Base-by-base conservation (phyloP, 257 asterid genomes). In the Verbena officinalis region DNA sequence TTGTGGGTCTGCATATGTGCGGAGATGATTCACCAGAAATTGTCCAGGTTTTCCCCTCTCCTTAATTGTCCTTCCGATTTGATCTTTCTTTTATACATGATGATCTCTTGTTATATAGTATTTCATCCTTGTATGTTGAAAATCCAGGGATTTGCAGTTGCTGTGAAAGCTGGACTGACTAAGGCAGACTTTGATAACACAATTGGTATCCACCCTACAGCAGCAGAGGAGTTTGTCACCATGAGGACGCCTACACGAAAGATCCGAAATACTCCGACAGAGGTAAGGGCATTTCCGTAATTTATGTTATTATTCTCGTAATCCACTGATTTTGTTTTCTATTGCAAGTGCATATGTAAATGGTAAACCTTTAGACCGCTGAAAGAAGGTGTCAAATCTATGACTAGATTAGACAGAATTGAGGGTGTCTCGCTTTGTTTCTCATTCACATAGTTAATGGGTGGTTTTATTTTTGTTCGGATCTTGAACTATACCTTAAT, bases 141-240 rank as follows among this genome's bases (percentile, higher is more conserved):
- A 62, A 59, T 69, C 43, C 83, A 93, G 99, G 99, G 97, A 61
- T 90, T 93, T 67, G 95, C 99, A 15, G 78, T 93, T 16, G 99
- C 99, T 23, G 78, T 93, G 64, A 93, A 90, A 86, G 96, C 97
- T 62, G 96, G 99, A 71, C 71, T 93, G 59, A 90, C 96, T 23
- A 93, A 93, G 77, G 86, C 95, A 43, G 95, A 90, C 76, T 90
- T 93, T 66, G 99, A 93, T 90, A 72, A 90, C 62, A 90, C 97
- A 0, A 84, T 93, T 48, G 99, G 97, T 43, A 70, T 93, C 69
- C 99, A 93, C 71, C 99, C 99, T 24, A 93, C 99, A 63, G 78
- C 99, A 59, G 91, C 99, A 17, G 99, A 93, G 82, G 99, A 93
- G 82, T 65, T 93, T 59, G 99, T 93, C 64, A 93, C 99, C 54